Evolutionary conservation across 495 filamentous ascomycete genomes (phyloP), one percentile per base, ranked within the genome.

Genomic region (Podospora australis): DNA sequence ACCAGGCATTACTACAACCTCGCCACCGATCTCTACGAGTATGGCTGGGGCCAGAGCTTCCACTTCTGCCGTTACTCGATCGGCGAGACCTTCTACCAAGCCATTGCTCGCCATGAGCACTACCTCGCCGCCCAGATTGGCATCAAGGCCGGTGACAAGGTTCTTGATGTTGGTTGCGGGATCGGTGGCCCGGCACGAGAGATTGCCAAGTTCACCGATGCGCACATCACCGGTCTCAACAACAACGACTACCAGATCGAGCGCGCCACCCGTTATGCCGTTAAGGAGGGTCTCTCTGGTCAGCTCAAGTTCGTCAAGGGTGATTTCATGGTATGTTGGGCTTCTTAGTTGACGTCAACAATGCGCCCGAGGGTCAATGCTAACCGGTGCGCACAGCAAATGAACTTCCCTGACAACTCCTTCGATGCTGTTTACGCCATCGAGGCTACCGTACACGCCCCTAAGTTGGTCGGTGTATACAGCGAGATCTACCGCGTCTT

Each of bases 241-340:
- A 98, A 97, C 82, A 98, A 97, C 73, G 91, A 96, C 73, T 97
- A 97, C 78, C 92, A 98, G 72, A 97, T 98, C 63, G 80, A 96
- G 68, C 87, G 92, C 42, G 94, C 92, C 6, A 91, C 83, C 19
- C 77, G 77, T 35, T 96, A 97, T 65, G 88, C 90, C 13, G 67
- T 77, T 43, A 83, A 83, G 59, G 88, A 95, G 64, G 86, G 86
- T 44, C 73, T 97, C 28, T 78, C 83, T 2, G 62, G 88, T 58
- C 88, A 95, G 73, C 70, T 96, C 61, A 80, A 77, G 59, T 97
- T 89, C 55, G 83, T 88, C 52, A 96, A 97, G 80, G 91, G 92
- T 39, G 94, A 97, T 59, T 98, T 97, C 72, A 97, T 96, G 91
- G 82, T 85, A 68, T 44, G 73, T 36, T 21, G 22, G 25, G 24